Evolutionary conservation across 306 rosid genomes (phyloP).

Genomic region (Gastrolobium bilobum): DNA sequence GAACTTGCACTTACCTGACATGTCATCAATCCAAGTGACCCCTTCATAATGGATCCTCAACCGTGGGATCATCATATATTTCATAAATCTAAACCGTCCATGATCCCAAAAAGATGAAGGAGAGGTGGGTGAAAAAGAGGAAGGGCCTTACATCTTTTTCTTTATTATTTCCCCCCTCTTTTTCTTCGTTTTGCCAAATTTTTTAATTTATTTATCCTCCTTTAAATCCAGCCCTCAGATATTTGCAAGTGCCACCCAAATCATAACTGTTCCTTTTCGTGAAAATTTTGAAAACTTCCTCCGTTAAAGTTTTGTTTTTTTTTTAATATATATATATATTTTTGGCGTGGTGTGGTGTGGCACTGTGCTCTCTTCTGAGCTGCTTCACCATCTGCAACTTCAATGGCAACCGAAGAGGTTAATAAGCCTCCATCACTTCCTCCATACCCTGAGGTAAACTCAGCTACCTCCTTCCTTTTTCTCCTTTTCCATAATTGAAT

Average conservation of each 20-base stretch:
- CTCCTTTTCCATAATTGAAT: not conserved
- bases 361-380: constrained; percentile 10
- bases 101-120: constrained; percentile 12
- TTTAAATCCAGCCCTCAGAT: constrained; percentile 47
- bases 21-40: constrained; percentile 57
- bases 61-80: constrained; percentile 53
- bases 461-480: not conserved
- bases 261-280: constrained; percentile 29
- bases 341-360: not conserved
- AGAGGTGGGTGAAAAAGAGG: constrained; percentile 6
- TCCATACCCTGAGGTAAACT: constrained; percentile 72
- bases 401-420: constrained; percentile 70
- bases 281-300: constrained; percentile 41
- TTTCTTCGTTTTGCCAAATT: not conserved
- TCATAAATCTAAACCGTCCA: constrained; percentile 53
- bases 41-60: not conserved
- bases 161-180: not conserved
- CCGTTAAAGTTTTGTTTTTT: constrained; percentile 1
- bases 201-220: constrained; percentile 1
- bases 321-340: not conserved
- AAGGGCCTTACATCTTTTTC: not conserved
- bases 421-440: constrained; percentile 63
- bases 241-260: constrained; percentile 50
- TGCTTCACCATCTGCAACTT: constrained; percentile 46
- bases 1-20: constrained; percentile 32